These are phyloP conservation scores for Phytophthora syringae DNA, from an alignment of 352 stramenopile species.

Conservation along the genomic window DNA sequence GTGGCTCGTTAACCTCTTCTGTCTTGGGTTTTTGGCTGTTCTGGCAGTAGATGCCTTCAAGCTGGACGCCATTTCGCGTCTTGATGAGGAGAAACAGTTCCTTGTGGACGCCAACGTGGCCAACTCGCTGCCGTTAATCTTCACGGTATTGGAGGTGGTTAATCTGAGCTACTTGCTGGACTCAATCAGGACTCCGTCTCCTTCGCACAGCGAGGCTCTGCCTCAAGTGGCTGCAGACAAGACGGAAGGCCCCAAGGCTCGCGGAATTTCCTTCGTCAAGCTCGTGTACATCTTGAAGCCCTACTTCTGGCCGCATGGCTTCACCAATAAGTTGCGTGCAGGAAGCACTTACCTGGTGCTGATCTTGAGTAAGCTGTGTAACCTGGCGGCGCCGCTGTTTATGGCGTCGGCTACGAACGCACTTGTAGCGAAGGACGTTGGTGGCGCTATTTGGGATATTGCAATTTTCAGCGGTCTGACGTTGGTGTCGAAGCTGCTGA, in stretches of 20 bases:
- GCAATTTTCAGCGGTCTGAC: slow-evolving; percentile 84
- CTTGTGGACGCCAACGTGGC: slow-evolving; percentile 79
- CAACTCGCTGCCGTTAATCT: slow-evolving; percentile 86
- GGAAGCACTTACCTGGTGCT: slow-evolving; percentile 95
- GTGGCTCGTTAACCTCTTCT: slow-evolving; percentile 60
- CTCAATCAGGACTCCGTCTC: slow-evolving; percentile 48
- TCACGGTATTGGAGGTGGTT: slow-evolving; percentile 84
- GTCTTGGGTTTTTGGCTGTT: slow-evolving; percentile 60
- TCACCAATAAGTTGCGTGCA: slow-evolving; percentile 78
- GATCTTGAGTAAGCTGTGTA: slow-evolving; percentile 92
- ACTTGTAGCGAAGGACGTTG: slow-evolving; percentile 74
- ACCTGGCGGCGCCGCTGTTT: slow-evolving; percentile 92
- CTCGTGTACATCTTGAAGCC: slow-evolving; percentile 87
- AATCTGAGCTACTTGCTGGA: slow-evolving; percentile 75
- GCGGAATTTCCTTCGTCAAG: slow-evolving; percentile 86
- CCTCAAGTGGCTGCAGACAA: slow-evolving; percentile 40
- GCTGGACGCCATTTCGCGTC: slow-evolving; percentile 68
- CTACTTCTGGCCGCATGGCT: slow-evolving; percentile 87
- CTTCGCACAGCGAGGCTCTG: slow-evolving; percentile 27
- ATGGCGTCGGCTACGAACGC: slow-evolving; percentile 94
- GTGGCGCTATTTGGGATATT: slow-evolving; percentile 60
- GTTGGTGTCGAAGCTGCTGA: slow-evolving; percentile 91
- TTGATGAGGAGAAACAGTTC: slow-evolving; percentile 56
- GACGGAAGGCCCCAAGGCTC: slow-evolving; percentile 34
- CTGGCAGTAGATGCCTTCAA: slow-evolving; percentile 78